Base-by-base conservation (phyloP, 2,329 filamentous ascomycete species). In the Talaromyces sp. region DNA sequence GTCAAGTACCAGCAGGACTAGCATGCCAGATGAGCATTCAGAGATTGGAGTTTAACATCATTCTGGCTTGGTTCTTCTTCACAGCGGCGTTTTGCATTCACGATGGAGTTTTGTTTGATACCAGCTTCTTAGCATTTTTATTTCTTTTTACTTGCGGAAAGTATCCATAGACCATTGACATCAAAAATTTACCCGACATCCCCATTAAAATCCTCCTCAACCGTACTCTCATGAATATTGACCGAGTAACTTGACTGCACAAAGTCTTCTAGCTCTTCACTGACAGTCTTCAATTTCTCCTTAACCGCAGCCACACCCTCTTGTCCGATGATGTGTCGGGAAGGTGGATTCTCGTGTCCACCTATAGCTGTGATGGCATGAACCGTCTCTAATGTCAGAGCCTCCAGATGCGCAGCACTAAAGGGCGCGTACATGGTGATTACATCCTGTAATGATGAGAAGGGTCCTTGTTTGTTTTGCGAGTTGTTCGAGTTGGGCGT, bases 251-350 rank as follows among this genome's bases (percentile, higher is more conserved):
- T 97, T 31, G 93, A 90, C 71, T 96, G 92, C 33, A 97, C 90
- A 77, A 98, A 98, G 70, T 98, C 95, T 76, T 98, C 95, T 64
- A 98, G 81, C 80, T 98, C 95, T 76, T 98, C 93, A 68, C 92
- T 96, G 2, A 97, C 92, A 1, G 93, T 97, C 81, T 96, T 97
- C 64, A 99, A 81, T 80, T 98, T 98, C 79, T 98, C 95, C 76
- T 94, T 96, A 45, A 98, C 94, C 47, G 91, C 91, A 6, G 87
- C 85, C 13, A 94, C 90, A 0, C 92, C 94, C 76, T 98, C 95
- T 63, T 90, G 87, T 0, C 95, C 94, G 2, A 98, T 93, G 72
- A 98, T 97, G 75, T 98, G 94, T 37, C 95, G 84, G 1, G 93
- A 92, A 0, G 95, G 95, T 1, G 95, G 95, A 75, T 98, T 98